Evolutionary conservation across 371 early-diverging fungal genomes (phyloP), one percentile per base, ranked within the genome.

Genomic region (Saksenaea oblongispora): DNA sequence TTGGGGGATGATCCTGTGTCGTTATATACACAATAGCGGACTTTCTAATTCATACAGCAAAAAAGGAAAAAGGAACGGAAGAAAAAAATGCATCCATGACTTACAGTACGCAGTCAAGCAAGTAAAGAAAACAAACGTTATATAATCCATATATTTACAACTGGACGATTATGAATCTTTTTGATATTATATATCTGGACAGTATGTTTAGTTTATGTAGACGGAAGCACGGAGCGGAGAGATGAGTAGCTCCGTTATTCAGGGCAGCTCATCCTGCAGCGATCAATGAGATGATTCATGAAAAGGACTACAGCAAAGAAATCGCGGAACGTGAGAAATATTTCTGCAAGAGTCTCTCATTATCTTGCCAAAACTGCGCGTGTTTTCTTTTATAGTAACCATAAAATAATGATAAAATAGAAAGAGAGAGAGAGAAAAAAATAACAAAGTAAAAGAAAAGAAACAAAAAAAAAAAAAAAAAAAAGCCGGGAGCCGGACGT

Each of bases 171-270:
- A 47, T 22, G 22, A 26, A 4, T 11, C 22, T n/a, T 10, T 47
- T n/a, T 17, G 24, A 8, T 18, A 39, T 22, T 10, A 47, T 47
- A 47, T 47, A 22, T 47, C 9, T 47, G 22, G 22, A 47, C 11
- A 17, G 22, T 22, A 47, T 22, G 22, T n/a, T 10, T 22, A 11
- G 51, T 9, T 47, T 47, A 18, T 22, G 24, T 24, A 22, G 22
- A 47, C 51, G 51, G 51, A 47, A 47, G 51, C 27, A 47, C 51
- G 51, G 51, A 47, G 51, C 51, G 51, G 22, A 22, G 24, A 22
- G 24, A 47, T 10, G 22, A 47, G 9, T 22, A 8, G 8, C 51
- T 47, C 22, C 51, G 51, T 47, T 47, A 17, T 47, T 47, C 51
- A 47, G 51, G 51, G 51, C 51, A n/a, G 9, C 5, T 17, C 22